Evolutionary conservation across 2,329 filamentous ascomycete genomes (phyloP).

Genomic region (Aphanocladium album): DNA sequence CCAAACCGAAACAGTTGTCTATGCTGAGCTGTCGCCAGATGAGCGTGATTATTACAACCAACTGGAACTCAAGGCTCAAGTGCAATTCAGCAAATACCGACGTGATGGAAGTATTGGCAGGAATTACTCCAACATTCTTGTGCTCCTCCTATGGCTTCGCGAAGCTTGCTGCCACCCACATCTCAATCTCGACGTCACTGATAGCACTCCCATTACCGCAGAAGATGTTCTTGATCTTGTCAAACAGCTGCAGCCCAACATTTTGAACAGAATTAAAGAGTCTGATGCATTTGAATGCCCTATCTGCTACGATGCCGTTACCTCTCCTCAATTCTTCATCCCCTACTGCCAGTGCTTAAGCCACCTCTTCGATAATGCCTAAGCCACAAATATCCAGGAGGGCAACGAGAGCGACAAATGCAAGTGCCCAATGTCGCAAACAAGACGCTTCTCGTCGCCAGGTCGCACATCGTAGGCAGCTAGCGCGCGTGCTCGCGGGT

Average conservation of each 20-base stretch:
- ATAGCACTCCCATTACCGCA: slow-evolving; percentile 34
- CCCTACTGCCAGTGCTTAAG: slow-evolving; percentile 76
- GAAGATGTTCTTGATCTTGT: slow-evolving; percentile 58
- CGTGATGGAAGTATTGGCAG: slow-evolving; percentile 60
- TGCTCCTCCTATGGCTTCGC: slow-evolving; percentile 74
- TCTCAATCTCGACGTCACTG: slow-evolving; percentile 29
- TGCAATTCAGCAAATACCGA: slow-evolving; percentile 76
- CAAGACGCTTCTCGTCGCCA: no score
- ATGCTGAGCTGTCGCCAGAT: slow-evolving; percentile 65
- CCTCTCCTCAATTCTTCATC: slow-evolving; percentile 71
- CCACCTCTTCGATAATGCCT: slow-evolving; percentile 58
- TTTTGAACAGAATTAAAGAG: slow-evolving; percentile 60
- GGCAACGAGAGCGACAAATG: slow-evolving; percentile 53
- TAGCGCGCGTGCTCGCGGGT: no score
- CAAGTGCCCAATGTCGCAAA: slow-evolving; percentile 74
- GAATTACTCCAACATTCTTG: slow-evolving; percentile 72
- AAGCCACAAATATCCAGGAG: slow-evolving; percentile 48
- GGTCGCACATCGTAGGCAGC: no score
- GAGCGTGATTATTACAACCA: slow-evolving; percentile 75
- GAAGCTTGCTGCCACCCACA: slow-evolving; percentile 54
- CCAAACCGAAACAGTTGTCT: slow-evolving; percentile 73
- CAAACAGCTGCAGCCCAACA: slow-evolving; percentile 50
- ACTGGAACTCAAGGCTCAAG: slow-evolving; percentile 61
- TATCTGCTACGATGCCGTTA: slow-evolving; percentile 71
- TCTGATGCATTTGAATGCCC: slow-evolving; percentile 68